These are phyloP conservation scores for Vickermania ingenoplastis DNA, from an alignment of 208 protist species.

Conservation along the genomic window DNA sequence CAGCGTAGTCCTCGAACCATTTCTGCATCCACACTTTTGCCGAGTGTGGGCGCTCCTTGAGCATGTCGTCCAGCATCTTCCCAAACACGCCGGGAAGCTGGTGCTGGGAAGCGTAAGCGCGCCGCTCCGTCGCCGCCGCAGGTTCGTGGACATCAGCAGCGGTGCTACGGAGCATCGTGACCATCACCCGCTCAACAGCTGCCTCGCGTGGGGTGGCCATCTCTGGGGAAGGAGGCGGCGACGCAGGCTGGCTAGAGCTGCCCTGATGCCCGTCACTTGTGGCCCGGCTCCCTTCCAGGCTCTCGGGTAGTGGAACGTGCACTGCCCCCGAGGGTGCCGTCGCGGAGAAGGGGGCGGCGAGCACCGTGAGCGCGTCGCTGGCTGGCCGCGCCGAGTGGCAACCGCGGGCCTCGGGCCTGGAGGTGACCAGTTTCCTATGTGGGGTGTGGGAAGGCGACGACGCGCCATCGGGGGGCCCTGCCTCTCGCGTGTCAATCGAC, in stretches of 20 bases:
- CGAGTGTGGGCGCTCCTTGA: conserved; percentile 13
- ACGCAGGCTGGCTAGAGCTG: too few relatives aligned
- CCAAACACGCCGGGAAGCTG: conserved; percentile 16
- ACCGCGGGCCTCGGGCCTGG: too few relatives aligned
- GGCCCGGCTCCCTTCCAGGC: too few relatives aligned
- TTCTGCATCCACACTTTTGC: conserved; percentile 16
- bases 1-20: conserved; percentile 15
- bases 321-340: not conserved
- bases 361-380: not conserved
- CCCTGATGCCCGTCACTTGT: too few relatives aligned
- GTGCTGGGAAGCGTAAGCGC: conserved; percentile 12
- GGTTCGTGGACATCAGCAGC: too few relatives aligned
- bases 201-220: not conserved
- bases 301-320: too few relatives aligned
- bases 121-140: not conserved
- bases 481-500: too few relatives aligned
- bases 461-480: too few relatives aligned
- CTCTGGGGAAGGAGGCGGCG: not conserved
- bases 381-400: too few relatives aligned
- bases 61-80: conserved; percentile 14
- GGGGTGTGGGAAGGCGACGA: too few relatives aligned
- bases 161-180: too few relatives aligned
- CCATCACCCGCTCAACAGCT: not conserved
- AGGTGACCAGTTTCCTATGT: too few relatives aligned
- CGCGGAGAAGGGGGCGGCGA: not conserved